These are phyloP conservation scores for Primulina huaijiensis DNA, from an alignment of 257 asterid genomes.

Conservation along the genomic window DNA sequence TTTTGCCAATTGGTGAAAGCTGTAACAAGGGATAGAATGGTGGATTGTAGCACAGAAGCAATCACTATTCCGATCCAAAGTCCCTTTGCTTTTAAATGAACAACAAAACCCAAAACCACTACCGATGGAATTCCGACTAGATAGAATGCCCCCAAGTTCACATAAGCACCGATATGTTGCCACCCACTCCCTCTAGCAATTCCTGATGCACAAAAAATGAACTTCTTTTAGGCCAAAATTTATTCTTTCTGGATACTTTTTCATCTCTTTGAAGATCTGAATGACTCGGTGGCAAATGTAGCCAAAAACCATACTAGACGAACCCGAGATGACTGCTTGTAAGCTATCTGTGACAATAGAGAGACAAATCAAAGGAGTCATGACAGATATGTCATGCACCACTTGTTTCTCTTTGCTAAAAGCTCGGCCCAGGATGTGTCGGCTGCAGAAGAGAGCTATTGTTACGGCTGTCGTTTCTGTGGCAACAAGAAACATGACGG, in stretches of 20 bases:
- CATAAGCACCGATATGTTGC: constrained; percentile 57
- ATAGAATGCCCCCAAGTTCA: constrained; percentile 51
- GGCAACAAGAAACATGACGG: constrained; percentile 36
- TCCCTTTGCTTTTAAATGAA: constrained; percentile 43
- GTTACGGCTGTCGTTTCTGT: constrained; percentile 25
- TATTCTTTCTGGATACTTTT: too few relatives aligned
- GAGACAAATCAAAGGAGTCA: constrained; percentile 53
- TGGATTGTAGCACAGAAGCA: constrained; percentile 35
- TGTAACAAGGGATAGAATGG: constrained; percentile 37
- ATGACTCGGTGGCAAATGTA: too few relatives aligned
- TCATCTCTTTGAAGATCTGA: too few relatives aligned
- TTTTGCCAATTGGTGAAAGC: constrained; percentile 42
- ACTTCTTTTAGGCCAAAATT: neutral
- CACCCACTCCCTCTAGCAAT: constrained; percentile 64
- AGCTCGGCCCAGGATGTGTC: constrained; percentile 35
- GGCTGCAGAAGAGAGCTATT: constrained; percentile 29
- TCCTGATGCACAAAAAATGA: constrained; percentile 29
- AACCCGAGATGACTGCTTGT: constrained; percentile 59
- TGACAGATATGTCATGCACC: constrained; percentile 39
- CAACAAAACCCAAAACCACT: constrained; percentile 32
- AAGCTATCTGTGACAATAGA: constrained; percentile 43
- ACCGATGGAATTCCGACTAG: constrained; percentile 49
- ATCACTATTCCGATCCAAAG: constrained; percentile 52
- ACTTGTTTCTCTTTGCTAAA: constrained; percentile 50
- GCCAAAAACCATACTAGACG: neutral